Evolutionary conservation across 192 early-diverging fungal genomes (phyloP), one percentile per base, ranked within the genome.

Genomic region (Rhizophagus sp.): DNA sequence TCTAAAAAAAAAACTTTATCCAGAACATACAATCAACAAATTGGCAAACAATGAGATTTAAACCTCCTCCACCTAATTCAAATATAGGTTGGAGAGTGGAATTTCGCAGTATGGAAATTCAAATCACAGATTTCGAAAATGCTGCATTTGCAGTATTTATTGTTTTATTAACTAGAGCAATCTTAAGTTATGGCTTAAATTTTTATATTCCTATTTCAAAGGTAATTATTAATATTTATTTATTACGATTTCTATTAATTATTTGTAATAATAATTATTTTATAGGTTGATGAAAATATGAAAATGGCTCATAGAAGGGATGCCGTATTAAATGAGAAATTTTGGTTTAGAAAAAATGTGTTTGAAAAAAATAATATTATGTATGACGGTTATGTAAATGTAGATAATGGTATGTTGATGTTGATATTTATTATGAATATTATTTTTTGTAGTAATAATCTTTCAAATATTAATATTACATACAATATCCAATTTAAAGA

Each of bases 11-110:
- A 41, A 41, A 7, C 39, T 67, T 33, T 49, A 75, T 33, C 9
- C 72, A 90, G 85, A 99, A 99, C 85, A 90, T 99, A 52, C 98
- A 99, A 88, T 95, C 94, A n/a, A 99, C 98, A 63, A 99, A 99
- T 85, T 99, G 98, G 98, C 98, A 99, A 87, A 97, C 96, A 19
- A 94, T 98, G 91, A 93, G 98, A 10, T 99, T 99, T 89, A 99
- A 99, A 87, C 96, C 96, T 47, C 98, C 98, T 15, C 94, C 97
- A 44, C 96, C 95, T 15, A 90, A 91, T 73, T 91, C 93, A 41
- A 90, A 91, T 2, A 97, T 99, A 82, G 98, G 98, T 17, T 99
- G 98, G 98, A 90, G 98, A 63, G 96, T 99, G 39, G 98, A 99
- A 86, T 99, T 99, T 87, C 89, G 98, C 47, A 94, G 94, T 50